Evolutionary conservation across 73 alveolate species (phyloP), one percentile per base, ranked within the genome.

Genomic region (Chromera velia): DNA sequence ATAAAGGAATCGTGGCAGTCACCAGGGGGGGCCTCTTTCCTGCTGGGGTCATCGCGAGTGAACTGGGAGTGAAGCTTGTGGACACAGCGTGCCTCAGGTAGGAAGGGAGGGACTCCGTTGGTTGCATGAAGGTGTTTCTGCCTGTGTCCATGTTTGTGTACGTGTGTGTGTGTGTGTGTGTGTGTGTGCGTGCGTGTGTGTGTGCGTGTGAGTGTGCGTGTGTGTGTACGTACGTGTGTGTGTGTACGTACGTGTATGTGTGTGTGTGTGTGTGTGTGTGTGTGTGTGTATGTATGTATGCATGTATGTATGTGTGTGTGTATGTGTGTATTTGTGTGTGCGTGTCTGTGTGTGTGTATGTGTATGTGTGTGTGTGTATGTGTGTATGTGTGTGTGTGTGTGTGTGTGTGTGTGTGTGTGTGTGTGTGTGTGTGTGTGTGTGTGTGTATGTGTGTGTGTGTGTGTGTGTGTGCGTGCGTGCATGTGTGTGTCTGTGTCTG

Each of bases 351-450:
- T 45, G 63, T 45, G 63, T 45, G 63, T 45, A 18, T 45, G 63
- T 45, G 63, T 45, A 18, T 45, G 63, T 45, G 63, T 45, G 63
- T 45, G 63, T 45, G 63, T 45, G 63, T 45, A 18, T 45, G 63
- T 45, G 63, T 45, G 63, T 45, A 18, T 45, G 63, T 45, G 63
- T 45, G 63, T 45, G 63, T 45, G 63, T 45, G 63, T 45, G 63
- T 45, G 63, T 45, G 63, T 45, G 63, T 45, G 63, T 45, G 63
- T 45, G 63, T 45, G 63, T 45, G 63, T 45, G 63, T 45, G 63
- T 45, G 63, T 45, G 63, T 45, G 63, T 45, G 63, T 45, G 63
- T 45, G 63, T 45, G 63, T 45, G 63, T 45, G 63, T 45, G 63
- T 45, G 63, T 45, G 63, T 45, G 63, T 45, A 18, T 45, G 63